phyloP scores from a whole-genome alignment of 306 rosid species.

The Begonia loranthoides region DNA sequence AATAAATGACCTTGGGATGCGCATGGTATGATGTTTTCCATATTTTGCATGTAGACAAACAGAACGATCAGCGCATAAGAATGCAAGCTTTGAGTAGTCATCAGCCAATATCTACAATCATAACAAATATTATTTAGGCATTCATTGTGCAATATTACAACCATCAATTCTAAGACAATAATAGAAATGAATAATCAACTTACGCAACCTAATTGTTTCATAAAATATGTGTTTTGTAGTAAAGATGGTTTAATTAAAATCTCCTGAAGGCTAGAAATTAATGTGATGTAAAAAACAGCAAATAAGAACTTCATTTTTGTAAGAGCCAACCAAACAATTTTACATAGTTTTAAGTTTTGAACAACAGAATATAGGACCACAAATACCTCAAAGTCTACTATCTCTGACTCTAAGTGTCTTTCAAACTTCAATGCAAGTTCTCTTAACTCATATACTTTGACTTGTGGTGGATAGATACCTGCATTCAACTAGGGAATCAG shows the following conservation, averaged over 20 bases:
- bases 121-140: constrained; percentile 10
- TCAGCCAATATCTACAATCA: constrained; percentile 47
- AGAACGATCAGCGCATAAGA: constrained; percentile 84
- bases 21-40: constrained; percentile 76
- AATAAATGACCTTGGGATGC: constrained; percentile 69
- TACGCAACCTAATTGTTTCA: too few species aligned
- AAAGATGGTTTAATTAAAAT: too few species aligned
- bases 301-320: too few species aligned
- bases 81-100: constrained; percentile 91
- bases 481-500: neutral
- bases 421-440: constrained; percentile 80
- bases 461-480: constrained; percentile 96
- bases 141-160: neutral
- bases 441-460: constrained; percentile 73
- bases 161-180: too few species aligned
- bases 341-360: too few species aligned
- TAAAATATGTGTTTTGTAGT: too few species aligned
- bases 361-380: neutral
- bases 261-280: too few species aligned
- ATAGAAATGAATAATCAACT: too few species aligned
- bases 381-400: constrained; percentile 76
- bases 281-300: too few species aligned
- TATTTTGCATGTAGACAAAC: constrained; percentile 76
- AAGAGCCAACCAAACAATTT: too few species aligned
- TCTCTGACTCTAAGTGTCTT: constrained; percentile 87